Evolutionary conservation across 1,284 basidiomycete species (phyloP).

Genomic region (Fistulinella staudtii): DNA sequence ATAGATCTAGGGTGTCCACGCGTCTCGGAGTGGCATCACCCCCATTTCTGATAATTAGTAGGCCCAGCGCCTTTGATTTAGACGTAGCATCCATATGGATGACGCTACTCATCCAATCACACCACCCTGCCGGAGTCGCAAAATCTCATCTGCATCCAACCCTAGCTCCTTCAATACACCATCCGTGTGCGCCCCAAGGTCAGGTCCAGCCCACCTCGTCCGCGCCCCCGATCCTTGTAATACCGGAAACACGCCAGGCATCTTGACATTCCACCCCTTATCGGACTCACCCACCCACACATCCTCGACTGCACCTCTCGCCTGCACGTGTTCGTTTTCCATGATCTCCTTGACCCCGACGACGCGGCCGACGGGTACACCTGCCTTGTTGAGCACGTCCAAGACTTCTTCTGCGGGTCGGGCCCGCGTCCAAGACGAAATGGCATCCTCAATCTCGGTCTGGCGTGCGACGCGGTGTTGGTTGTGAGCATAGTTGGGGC

Average conservation of each 20-base stretch:
- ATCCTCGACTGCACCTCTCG: slow-evolving; percentile 55
- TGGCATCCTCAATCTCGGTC: slow-evolving; percentile 58
- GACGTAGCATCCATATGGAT: background rate
- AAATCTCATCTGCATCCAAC: slow-evolving; percentile 41
- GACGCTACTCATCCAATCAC: slow-evolving; percentile 37
- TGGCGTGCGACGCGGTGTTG: slow-evolving; percentile 56
- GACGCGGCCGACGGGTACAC: slow-evolving; percentile 62
- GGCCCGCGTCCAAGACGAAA: slow-evolving; percentile 53
- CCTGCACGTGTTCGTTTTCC: slow-evolving; percentile 51
- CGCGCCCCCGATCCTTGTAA: slow-evolving; percentile 52
- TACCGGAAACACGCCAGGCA: slow-evolving; percentile 58
- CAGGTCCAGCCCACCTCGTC: slow-evolving; percentile 65
- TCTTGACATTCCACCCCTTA: slow-evolving; percentile 57
- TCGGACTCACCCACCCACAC: slow-evolving; percentile 47
- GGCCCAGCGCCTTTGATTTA: no score
- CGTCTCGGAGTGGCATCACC: no score
- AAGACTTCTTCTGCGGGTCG: slow-evolving; percentile 45
- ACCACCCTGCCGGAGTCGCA: slow-evolving; percentile 41
- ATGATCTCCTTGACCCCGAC: slow-evolving; percentile 59
- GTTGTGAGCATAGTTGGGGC: slow-evolving; percentile 55
- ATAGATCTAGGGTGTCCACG: no score
- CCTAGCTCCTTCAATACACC: slow-evolving; percentile 55
- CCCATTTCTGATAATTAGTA: no score
- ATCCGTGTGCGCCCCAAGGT: slow-evolving; percentile 60
- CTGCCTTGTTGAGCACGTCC: slow-evolving; percentile 38